phyloP scores from a whole-genome alignment of 257 asterid genomes.

The Handroanthus guayacan region DNA sequence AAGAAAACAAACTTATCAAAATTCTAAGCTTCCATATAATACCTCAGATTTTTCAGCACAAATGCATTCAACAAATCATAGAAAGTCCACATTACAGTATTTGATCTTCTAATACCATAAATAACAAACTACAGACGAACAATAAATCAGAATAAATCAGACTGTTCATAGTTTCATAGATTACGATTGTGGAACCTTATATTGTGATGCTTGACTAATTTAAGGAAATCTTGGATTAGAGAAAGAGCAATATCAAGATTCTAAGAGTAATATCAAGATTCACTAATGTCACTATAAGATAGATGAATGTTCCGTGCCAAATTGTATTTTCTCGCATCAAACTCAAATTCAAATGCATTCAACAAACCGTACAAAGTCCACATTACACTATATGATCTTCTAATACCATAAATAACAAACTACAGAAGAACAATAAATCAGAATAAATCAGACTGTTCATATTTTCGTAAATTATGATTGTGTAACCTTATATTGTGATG shows the following conservation, averaged over 20 bases:
- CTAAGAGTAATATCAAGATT: neutral
- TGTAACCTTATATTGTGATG: neutral
- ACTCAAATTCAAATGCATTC: constrained; percentile 26
- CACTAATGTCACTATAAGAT: constrained; percentile 8
- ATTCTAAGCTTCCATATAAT: neutral
- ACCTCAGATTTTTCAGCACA: neutral
- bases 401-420: constrained; percentile 14
- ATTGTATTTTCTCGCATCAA: neutral
- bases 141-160: neutral
- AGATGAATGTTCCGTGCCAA: constrained; percentile 4
- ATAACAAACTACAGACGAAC: neutral
- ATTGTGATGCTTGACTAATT: constrained; percentile 14
- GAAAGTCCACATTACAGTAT: neutral
- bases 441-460: neutral
- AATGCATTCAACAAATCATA: constrained; percentile 19
- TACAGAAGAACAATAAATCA: too few species aligned
- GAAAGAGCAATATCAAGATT: neutral
- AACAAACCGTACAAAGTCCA: constrained; percentile 6
- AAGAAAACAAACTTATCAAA: constrained; percentile 22
- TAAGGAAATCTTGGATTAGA: constrained; percentile 4
- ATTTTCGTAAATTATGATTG: neutral
- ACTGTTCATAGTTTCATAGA: neutral
- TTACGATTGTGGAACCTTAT: neutral
- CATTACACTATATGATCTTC: neutral
- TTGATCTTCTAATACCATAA: constrained; percentile 4